Evolutionary conservation across 345 rosid species (phyloP).

Genomic region (Pistacia atlantica): DNA sequence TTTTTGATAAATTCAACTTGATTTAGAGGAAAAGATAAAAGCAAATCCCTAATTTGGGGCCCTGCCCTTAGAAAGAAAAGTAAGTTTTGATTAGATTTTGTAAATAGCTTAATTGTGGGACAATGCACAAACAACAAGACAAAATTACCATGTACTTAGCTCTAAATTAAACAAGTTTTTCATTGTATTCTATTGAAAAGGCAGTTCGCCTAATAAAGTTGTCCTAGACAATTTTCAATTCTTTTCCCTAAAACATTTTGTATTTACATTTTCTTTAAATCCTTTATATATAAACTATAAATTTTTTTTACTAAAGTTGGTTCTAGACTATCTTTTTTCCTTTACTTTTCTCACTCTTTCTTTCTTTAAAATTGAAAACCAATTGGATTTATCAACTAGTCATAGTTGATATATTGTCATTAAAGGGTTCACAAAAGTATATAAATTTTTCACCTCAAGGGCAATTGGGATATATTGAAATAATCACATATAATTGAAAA

Average conservation of each 20-base stretch:
- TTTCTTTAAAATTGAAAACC: conserved; percentile 14
- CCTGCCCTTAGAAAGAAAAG: conserved; percentile 37
- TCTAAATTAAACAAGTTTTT: conserved; percentile 23
- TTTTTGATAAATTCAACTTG: conserved; percentile 27
- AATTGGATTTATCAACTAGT: conserved; percentile 19
- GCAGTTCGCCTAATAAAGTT: conserved; percentile 37
- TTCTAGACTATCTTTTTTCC: not conserved
- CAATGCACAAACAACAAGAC: conserved; percentile 59
- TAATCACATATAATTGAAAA: too few species aligned
- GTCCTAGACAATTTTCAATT: conserved; percentile 5
- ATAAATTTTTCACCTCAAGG: conserved; percentile 14
- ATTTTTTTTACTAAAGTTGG: not conserved
- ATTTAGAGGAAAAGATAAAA: conserved; percentile 29
- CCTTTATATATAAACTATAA: not conserved
- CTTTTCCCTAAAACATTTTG: too few species aligned
- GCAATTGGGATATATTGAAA: not conserved
- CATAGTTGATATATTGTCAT: not conserved
- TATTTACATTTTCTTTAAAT: too few species aligned
- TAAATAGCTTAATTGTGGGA: conserved; percentile 24
- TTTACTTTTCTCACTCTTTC: not conserved
- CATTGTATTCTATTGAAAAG: conserved; percentile 56
- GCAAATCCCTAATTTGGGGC: conserved; percentile 33
- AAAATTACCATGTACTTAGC: conserved; percentile 26
- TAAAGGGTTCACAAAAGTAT: not conserved
- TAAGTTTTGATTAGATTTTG: conserved; percentile 15